phyloP scores from a whole-genome alignment of 768 basidiomycete genomes.

The Mycena chlorophos region DNA sequence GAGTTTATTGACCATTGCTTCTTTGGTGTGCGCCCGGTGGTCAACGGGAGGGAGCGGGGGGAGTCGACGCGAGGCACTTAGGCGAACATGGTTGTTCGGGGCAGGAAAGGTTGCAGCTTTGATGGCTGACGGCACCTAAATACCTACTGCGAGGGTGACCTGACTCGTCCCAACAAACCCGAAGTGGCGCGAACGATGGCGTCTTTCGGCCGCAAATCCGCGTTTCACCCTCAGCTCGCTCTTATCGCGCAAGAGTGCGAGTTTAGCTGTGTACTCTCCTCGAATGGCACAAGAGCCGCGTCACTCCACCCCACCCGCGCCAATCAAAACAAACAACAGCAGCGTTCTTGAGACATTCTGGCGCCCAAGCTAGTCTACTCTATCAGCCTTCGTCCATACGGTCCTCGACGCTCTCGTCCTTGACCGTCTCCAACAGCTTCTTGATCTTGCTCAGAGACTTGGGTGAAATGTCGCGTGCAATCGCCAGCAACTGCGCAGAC shows the following conservation, averaged over 20 bases:
- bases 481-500: conserved; percentile 82
- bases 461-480: conserved; percentile 92
- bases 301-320: not conserved
- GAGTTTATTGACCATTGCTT: conserved; percentile 82
- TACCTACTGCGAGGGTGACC: not conserved
- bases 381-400: conserved; percentile 35
- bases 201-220: not conserved
- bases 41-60: conserved; percentile 39
- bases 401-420: conserved; percentile 74
- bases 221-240: not conserved
- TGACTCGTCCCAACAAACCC: conserved; percentile 23
- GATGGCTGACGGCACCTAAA: conserved; percentile 19
- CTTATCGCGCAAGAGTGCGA: too few relatives aligned
- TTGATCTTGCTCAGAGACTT: conserved; percentile 84
- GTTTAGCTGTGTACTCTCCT: not conserved
- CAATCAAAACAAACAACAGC: not conserved
- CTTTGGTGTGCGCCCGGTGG: conserved; percentile 37
- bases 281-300: not conserved
- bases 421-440: conserved; percentile 70
- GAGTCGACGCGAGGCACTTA: conserved; percentile 31
- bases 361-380: not conserved
- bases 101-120: conserved; percentile 29
- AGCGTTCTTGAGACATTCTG: not conserved
- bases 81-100: conserved; percentile 50
- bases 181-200: too few relatives aligned